These are phyloP conservation scores for Entonaema liquescens DNA, from an alignment of 495 filamentous ascomycete genomes.

Conservation along the genomic window DNA sequence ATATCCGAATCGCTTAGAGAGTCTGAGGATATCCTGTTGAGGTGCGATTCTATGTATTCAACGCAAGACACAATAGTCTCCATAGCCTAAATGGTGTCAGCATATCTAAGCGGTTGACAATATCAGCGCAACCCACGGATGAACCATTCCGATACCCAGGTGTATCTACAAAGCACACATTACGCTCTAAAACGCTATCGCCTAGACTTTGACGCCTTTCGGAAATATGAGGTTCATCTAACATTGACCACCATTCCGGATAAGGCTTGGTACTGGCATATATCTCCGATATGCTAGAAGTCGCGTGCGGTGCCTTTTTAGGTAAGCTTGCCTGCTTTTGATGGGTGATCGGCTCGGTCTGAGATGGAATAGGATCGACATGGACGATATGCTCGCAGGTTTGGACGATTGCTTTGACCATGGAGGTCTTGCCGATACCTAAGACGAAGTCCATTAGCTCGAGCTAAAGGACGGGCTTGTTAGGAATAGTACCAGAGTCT, in stretches of 20 bases:
- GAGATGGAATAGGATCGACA: slow-evolving; percentile 77
- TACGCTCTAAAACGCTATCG: slow-evolving; percentile 87
- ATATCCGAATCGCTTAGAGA: slow-evolving; percentile 75
- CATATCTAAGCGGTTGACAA: background rate
- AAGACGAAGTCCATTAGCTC: slow-evolving; percentile 10
- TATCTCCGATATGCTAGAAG: slow-evolving; percentile 74
- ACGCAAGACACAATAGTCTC: slow-evolving; percentile 72
- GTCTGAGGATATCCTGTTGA: slow-evolving; percentile 70
- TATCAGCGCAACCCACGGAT: slow-evolving; percentile 56
- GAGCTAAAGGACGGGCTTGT: background rate
- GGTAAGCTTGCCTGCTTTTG: slow-evolving; percentile 36
- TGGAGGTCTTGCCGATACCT: slow-evolving; percentile 81
- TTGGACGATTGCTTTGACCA: slow-evolving; percentile 94
- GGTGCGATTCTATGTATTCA: slow-evolving; percentile 76
- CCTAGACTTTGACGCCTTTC: slow-evolving; percentile 80
- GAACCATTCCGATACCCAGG: slow-evolving; percentile 72
- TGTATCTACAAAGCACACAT: slow-evolving; percentile 95
- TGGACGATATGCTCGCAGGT: slow-evolving; percentile 97
- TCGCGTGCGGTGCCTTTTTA: slow-evolving; percentile 45
- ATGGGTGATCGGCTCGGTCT: slow-evolving; percentile 19
- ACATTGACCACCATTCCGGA: slow-evolving; percentile 93
- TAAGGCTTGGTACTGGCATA: slow-evolving; percentile 94
- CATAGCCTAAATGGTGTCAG: slow-evolving; percentile 54
- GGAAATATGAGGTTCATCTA: slow-evolving; percentile 76
- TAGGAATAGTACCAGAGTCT: slow-evolving; percentile 68